Base-by-base conservation (phyloP, 2,329 filamentous ascomycete genomes). In the Penicillium oxalicum region DNA sequence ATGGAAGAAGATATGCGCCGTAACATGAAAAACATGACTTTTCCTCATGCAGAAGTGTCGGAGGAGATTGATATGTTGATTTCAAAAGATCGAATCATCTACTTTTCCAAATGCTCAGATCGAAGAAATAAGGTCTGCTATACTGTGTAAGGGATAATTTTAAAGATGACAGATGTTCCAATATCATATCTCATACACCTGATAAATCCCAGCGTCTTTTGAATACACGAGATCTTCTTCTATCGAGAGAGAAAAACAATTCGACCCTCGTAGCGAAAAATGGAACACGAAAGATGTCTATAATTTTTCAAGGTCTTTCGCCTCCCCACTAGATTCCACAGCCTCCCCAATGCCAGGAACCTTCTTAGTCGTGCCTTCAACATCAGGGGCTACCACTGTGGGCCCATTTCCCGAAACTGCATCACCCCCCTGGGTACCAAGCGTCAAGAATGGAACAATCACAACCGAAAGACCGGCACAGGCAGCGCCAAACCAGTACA, bases 401-500 rank as follows among this genome's bases (percentile, higher is more conserved):
- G 44, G 28, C 9, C 40, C 46, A 9, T 43, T 33, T 13, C 47
- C 38, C 1, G 51, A 37, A 1, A 12, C n/a, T 11, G 41, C 11
- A 26, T 49, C 53, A 12, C 36, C 35, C 12, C 63, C 62, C 44
- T 66, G 63, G 4, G 61, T 65, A 3, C 55, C 58, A 5, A 66
- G 43, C 9, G 56, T 64, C 41, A 66, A 53, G 43, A 65, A 66
- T 1, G 62, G 61, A 9, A 66, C 59, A 36, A 64, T 27, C 3
- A 65, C 42, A 4, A 65, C 43, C 9, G 61, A 62, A 9, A 58
- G 6, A 0, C 63, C 63, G 1, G 61, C 58, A 4, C 52, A 55
- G 2, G 60, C 63, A 6, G 63, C 59, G 1, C 59, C 54, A 39
- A 61, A 64, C 62, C 63, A 65, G 29, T 61, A 66, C 7, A 57